Base-by-base conservation (phyloP, 2,329 filamentous ascomycete species). In the Phaeoacremonium minimum region DNA sequence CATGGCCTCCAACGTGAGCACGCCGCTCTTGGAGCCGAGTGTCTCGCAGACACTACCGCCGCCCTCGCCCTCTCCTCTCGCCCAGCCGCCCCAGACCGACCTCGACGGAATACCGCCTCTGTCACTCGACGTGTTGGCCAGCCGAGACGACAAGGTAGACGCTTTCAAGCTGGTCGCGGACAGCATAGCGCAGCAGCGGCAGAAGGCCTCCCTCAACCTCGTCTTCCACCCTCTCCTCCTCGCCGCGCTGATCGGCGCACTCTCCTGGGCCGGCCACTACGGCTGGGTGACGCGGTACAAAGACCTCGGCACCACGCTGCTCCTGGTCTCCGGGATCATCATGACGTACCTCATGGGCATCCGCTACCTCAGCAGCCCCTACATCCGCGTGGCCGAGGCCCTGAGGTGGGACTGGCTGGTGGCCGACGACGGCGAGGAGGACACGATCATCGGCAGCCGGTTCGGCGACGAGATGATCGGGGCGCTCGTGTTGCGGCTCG, bases 181-280 rank as follows among this genome's bases (percentile, higher is more conserved):
- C 60, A 87, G 83, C 40, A 77, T 94, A 33, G 85, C 87, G 22
- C 84, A 95, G 61, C 88, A 93, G 67, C 80, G 84, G 43, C 82
- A 87, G 55, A 63, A 73, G 7, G 79, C 85, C 15, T 76, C 80
- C 29, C 64, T 67, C 37, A 65, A 76, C 44, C 65, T 93, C 40
- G 67, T 86, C 43, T 76, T 75, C 49, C 79, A 87, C 60, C 78
- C 77, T 0, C 56, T 75, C 16, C 66, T 69, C 33, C 53, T 81
- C 12, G 61, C 69, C 15, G 57, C 67, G 7, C 60, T 80, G n/a
- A 52, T 61, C 28, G 52, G 60, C 9, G 48, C 60, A 13, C 57
- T 78, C 14, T 66, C 57, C 9, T 43, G 63, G 31, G 55, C 70
- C 18, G 71, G 72, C 52, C 66, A 68, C 40, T 58, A 74, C 17